Percentiles rank a stretch among this genome's conserved stretches.
Conservation (phyloP, 352 stramenopile genomes). For the Phytopythium vexans region DNA sequence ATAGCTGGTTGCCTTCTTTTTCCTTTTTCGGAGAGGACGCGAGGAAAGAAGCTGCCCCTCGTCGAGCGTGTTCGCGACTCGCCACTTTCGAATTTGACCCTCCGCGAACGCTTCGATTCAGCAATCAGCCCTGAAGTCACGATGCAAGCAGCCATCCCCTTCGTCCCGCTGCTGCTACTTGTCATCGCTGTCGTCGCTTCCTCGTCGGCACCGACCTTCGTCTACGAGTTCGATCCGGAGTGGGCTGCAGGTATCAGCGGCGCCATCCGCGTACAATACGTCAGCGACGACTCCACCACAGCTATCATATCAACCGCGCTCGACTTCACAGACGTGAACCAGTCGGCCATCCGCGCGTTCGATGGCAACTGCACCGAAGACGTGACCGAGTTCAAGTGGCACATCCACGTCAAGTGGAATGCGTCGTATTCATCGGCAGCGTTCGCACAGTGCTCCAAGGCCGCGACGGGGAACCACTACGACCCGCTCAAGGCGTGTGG, state of each 20-base stretch:
- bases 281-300: slow-evolving; percentile 22
- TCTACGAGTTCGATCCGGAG: slow-evolving; percentile 43
- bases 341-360: slow-evolving; percentile 20
- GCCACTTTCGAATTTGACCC: too few relatives aligned
- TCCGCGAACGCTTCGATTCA: too few relatives aligned
- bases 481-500: slow-evolving; percentile 38
- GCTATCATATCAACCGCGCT: slow-evolving; percentile 33
- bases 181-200: too few relatives aligned
- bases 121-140: too few relatives aligned
- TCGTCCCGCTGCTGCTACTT: too few relatives aligned
- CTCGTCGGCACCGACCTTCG: too few relatives aligned
- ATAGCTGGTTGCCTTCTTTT: too few relatives aligned
- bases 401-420: slow-evolving; percentile 44
- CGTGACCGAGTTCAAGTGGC: slow-evolving; percentile 26
- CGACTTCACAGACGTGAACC: slow-evolving; percentile 43
- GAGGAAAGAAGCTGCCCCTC: too few relatives aligned
- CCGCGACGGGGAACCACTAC: slow-evolving; percentile 38
- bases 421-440: slow-evolving; percentile 18
- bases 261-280: slow-evolving; percentile 40
- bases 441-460: slow-evolving; percentile 26
- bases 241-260: slow-evolving; percentile 35
- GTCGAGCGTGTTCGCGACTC: too few relatives aligned
- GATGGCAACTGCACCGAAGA: slow-evolving; percentile 20
- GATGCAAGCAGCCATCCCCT: too few relatives aligned
- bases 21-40: too few relatives aligned